These are phyloP conservation scores for Candida hungchunana DNA, from an alignment of 805 yeast species.

Conservation along the genomic window DNA sequence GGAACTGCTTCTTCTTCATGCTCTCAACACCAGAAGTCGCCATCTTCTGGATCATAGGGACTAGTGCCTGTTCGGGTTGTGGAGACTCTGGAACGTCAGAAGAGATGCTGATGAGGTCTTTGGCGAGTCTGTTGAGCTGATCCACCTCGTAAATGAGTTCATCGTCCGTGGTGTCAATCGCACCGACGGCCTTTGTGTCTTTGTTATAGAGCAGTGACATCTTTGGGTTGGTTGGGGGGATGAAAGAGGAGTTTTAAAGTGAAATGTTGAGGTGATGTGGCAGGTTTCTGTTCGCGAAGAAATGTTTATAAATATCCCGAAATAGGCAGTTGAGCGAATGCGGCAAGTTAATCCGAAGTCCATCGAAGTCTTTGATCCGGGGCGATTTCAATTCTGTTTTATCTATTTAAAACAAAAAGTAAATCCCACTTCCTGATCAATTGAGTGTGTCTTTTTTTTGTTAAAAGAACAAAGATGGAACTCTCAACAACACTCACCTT, in stretches of 20 bases:
- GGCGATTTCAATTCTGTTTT: no score
- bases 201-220: constrained; percentile 25
- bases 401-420: no score
- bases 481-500: constrained; percentile 38
- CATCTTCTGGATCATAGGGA: constrained; percentile 59
- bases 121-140: constrained; percentile 33
- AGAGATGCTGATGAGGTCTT: constrained; percentile 29
- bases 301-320: no score
- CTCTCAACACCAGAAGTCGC: constrained; percentile 60
- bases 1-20: constrained; percentile 49
- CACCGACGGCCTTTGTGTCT: constrained; percentile 25
- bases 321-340: no score
- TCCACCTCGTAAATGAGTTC: constrained; percentile 24
- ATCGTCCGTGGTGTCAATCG: constrained; percentile 10
- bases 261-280: neutral
- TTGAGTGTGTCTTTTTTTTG: neutral
- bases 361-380: no score
- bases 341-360: no score
- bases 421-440: no score
- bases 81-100: constrained; percentile 51
- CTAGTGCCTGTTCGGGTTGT: constrained; percentile 47
- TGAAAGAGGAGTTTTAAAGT: neutral
- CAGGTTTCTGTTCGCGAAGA: neutral
- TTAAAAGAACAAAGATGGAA: constrained; percentile 3
- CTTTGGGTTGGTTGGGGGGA: neutral